Evolutionary conservation across 1,284 basidiomycete species (phyloP).

Genomic region (Cystobasidium slooffiae): DNA sequence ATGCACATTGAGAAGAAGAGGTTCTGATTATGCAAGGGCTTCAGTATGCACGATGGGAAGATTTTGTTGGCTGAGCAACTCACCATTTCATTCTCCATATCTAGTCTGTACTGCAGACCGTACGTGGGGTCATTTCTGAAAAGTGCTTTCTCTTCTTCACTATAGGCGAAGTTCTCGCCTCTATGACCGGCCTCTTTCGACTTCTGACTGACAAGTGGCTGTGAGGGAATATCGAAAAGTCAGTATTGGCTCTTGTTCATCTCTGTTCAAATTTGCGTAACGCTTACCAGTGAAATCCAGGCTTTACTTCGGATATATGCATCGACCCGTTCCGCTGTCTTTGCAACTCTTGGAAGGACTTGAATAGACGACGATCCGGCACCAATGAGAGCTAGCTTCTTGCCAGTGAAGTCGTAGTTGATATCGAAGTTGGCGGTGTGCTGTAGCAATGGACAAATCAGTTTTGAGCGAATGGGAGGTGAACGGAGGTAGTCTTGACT

Average conservation of each 20-base stretch:
- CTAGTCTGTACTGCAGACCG: constrained; percentile 30
- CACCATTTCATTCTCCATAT: constrained; percentile 43
- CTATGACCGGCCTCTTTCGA: constrained; percentile 30
- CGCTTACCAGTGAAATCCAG: constrained; percentile 57
- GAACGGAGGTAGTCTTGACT: neutral
- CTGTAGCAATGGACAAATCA: neutral
- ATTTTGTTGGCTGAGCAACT: neutral
- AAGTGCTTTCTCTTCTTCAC: constrained; percentile 28
- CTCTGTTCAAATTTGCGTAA: constrained; percentile 48
- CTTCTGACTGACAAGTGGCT: constrained; percentile 18
- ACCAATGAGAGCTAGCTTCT: constrained; percentile 67
- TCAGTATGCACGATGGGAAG: neutral
- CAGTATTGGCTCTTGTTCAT: neutral
- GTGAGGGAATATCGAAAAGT: neutral
- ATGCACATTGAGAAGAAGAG: constrained; percentile 53
- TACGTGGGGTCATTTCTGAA: constrained; percentile 30
- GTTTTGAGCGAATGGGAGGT: neutral
- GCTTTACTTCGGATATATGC: constrained; percentile 52
- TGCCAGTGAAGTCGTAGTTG: constrained; percentile 63
- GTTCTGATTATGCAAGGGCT: constrained; percentile 2
- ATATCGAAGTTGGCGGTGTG: constrained; percentile 67
- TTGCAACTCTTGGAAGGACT: constrained; percentile 59
- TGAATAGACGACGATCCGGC: constrained; percentile 64
- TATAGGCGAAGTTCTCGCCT: constrained; percentile 32
- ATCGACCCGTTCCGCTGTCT: constrained; percentile 49